Conservation (phyloP, 2,329 filamentous ascomycete species). For the Drechslerella dactyloides region DNA sequence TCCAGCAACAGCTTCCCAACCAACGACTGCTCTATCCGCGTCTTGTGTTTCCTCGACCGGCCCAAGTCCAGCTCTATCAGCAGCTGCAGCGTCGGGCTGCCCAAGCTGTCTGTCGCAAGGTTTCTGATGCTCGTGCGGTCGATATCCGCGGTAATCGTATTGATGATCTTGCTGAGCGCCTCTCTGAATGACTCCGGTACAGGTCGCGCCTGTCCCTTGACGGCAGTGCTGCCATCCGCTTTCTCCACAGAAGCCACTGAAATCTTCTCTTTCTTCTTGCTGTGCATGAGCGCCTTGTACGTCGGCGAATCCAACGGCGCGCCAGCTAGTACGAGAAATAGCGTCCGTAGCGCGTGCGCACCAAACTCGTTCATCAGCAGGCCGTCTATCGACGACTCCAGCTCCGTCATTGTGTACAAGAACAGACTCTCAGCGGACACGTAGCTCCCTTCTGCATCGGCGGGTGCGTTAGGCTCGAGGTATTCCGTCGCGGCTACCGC, state of each 20-base stretch:
- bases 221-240: constrained; percentile 61
- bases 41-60: constrained; percentile 71
- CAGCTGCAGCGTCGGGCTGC: constrained; percentile 90
- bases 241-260: constrained; percentile 62
- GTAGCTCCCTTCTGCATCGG: not conserved
- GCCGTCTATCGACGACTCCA: constrained; percentile 82
- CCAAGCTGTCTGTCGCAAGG: constrained; percentile 84
- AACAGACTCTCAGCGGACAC: constrained; percentile 25
- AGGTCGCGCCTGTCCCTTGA: constrained; percentile 58
- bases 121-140: constrained; percentile 81
- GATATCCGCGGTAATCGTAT: constrained; percentile 74
- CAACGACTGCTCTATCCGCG: constrained; percentile 67
- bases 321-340: constrained; percentile 84
- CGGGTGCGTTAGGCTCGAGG: constrained; percentile 56
- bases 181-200: constrained; percentile 80
- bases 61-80: constrained; percentile 84
- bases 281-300: constrained; percentile 78
- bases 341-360: constrained; percentile 84
- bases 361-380: constrained; percentile 87
- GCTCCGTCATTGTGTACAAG: constrained; percentile 64
- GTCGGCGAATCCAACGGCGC: constrained; percentile 74
- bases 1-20: constrained; percentile 72
- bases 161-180: constrained; percentile 81
- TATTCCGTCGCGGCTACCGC: constrained; percentile 76
- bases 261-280: constrained; percentile 85